phyloP scores from a whole-genome alignment of 805 yeast species.

The Teunomyces cretensis region DNA sequence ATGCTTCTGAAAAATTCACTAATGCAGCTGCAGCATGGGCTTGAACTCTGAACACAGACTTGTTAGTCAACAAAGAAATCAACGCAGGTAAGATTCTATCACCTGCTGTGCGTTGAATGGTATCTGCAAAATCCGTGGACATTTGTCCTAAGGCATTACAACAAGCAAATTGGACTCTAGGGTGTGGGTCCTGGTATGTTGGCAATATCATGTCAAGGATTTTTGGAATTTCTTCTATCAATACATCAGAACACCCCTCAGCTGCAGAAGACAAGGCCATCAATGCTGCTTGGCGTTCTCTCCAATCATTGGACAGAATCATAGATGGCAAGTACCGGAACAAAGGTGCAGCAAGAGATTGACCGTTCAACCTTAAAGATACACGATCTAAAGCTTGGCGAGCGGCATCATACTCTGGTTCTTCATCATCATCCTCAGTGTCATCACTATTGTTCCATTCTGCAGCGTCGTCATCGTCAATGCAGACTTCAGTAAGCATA shows the following conservation, averaged over 20 bases:
- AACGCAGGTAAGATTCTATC: constrained; percentile 82
- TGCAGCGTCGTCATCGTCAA: constrained; percentile 83
- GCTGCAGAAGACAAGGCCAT: constrained; percentile 98
- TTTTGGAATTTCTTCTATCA: constrained; percentile 77
- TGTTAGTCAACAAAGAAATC: constrained; percentile 71
- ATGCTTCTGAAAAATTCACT: constrained; percentile 92
- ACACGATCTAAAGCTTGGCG: constrained; percentile 94
- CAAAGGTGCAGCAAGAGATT: constrained; percentile 77
- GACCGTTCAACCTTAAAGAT: constrained; percentile 79
- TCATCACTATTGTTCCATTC: constrained; percentile 84
- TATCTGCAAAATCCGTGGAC: constrained; percentile 92
- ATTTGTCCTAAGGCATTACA: constrained; percentile 97
- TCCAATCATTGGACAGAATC: constrained; percentile 78
- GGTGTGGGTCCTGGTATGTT: constrained; percentile 78
- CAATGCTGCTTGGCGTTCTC: constrained; percentile 93
- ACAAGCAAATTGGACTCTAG: constrained; percentile 95
- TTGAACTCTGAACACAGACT: constrained; percentile 87
- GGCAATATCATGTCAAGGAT: constrained; percentile 85
- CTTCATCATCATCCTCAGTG: constrained; percentile 73
- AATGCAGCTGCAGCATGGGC: constrained; percentile 98
- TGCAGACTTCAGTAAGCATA: constrained; percentile 90
- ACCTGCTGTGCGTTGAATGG: constrained; percentile 79
- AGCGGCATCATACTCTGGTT: constrained; percentile 85
- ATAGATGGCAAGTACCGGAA: constrained; percentile 85
- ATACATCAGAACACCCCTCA: constrained; percentile 91